These are phyloP conservation scores for Trichoderma guizhouense DNA, from an alignment of 2,329 filamentous ascomycete genomes.

Conservation along the genomic window DNA sequence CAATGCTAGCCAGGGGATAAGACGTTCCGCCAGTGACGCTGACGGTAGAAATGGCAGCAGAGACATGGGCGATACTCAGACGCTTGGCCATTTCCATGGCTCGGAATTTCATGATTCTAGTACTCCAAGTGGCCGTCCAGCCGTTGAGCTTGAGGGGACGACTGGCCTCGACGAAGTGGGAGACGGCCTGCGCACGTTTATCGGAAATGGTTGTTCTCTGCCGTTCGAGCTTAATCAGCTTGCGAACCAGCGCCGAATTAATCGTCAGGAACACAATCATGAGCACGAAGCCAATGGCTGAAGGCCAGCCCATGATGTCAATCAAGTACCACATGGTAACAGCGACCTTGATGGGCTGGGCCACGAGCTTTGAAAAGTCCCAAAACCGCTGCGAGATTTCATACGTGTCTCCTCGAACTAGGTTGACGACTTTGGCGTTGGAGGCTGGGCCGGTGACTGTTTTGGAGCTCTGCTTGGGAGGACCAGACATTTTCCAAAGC, in stretches of 20 bases:
- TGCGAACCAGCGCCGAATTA: constrained; percentile 65
- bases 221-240: constrained; percentile 66
- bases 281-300: constrained; percentile 68
- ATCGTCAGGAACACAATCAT: constrained; percentile 65
- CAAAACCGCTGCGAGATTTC: constrained; percentile 82
- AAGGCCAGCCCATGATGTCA: constrained; percentile 75
- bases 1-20: constrained; percentile 79
- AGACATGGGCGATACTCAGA: constrained; percentile 35
- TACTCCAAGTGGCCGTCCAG: constrained; percentile 38
- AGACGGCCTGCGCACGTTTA: constrained; percentile 71
- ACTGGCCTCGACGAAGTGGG: constrained; percentile 83
- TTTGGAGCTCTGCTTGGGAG: constrained; percentile 20
- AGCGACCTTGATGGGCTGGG: constrained; percentile 72
- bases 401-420: constrained; percentile 80
- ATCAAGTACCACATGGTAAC: constrained; percentile 63
- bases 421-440: constrained; percentile 85
- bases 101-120: constrained; percentile 36
- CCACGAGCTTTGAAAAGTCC: constrained; percentile 76
- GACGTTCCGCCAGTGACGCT: constrained; percentile 69
- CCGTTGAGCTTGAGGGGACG: constrained; percentile 55
- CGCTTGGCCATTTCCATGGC: constrained; percentile 37
- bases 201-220: constrained; percentile 73
- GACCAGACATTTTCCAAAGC: constrained; percentile 23
- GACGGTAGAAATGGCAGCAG: constrained; percentile 58
- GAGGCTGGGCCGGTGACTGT: constrained; percentile 49